Percentiles rank a stretch among this genome's conserved stretches.
Conservation (phyloP, 768 basidiomycete genomes). For the Mycena kentingensis region DNA sequence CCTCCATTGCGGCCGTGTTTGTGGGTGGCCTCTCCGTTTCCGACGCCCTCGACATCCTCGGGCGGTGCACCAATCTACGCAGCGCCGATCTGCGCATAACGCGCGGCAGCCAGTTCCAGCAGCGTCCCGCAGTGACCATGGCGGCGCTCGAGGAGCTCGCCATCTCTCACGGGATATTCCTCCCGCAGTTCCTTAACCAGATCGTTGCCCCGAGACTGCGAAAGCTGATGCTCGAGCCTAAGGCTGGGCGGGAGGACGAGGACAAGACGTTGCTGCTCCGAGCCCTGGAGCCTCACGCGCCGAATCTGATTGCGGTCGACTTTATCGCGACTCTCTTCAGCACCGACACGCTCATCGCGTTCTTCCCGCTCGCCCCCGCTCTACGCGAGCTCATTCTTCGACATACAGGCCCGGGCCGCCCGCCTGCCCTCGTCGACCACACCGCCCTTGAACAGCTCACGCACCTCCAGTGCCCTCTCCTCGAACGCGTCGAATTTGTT, state of each 20-base stretch:
- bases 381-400: neutral
- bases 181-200: neutral
- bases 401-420: neutral
- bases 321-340: neutral
- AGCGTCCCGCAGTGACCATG: neutral
- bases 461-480: neutral
- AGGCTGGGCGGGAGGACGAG: neutral
- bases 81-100: neutral
- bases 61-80: neutral
- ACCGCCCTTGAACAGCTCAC: neutral
- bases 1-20: neutral
- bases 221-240: neutral
- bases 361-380: neutral
- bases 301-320: neutral
- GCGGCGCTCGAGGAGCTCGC: neutral
- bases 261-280: neutral
- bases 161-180: neutral
- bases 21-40: neutral
- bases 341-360: neutral
- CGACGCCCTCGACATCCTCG: neutral
- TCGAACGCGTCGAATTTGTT: neutral
- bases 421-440: neutral
- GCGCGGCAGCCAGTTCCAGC: neutral
- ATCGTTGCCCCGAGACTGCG: neutral
- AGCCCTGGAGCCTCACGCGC: neutral